Conservation (phyloP, 352 stramenopile genomes). For the Blastocystis sp. region DNA sequence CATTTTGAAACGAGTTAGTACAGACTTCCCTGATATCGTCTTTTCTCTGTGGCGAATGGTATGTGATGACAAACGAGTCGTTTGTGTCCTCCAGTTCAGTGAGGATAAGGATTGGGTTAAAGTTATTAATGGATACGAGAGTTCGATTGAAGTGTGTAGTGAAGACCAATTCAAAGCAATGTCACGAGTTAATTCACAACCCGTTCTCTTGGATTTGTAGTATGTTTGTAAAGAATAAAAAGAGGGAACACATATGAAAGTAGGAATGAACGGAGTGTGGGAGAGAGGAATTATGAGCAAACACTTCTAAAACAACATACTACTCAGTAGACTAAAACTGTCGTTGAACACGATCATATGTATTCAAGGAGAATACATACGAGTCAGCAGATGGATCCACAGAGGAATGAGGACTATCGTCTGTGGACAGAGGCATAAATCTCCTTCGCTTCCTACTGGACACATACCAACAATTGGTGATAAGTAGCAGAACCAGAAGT, state of each 20-base stretch:
- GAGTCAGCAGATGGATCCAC: neutral
- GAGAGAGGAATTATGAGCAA: too few relatives aligned
- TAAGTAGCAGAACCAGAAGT: neutral
- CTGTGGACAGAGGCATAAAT: neutral
- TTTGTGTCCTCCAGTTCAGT: constrained; percentile 50
- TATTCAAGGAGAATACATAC: neutral
- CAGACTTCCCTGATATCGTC: constrained; percentile 47
- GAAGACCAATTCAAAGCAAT: constrained; percentile 21
- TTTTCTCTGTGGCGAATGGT: constrained; percentile 54
- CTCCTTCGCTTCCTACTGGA: neutral
- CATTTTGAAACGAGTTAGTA: constrained; percentile 55
- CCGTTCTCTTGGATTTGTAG: constrained; percentile 34
- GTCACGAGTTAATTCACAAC: constrained; percentile 1
- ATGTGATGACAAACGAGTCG: constrained; percentile 35
- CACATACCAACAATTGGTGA: neutral
- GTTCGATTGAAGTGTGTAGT: constrained; percentile 61
- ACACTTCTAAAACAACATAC: too few relatives aligned
- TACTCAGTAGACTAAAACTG: neutral
- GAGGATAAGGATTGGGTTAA: constrained; percentile 59
- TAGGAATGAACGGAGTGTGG: too few relatives aligned
- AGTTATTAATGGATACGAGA: constrained; percentile 57
- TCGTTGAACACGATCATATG: neutral
- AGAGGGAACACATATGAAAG: too few relatives aligned
- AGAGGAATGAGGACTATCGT: neutral
- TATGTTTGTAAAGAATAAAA: constrained; percentile 12